Conservation (phyloP, 495 filamentous ascomycete species). For the Penicillium bovifimosum region DNA sequence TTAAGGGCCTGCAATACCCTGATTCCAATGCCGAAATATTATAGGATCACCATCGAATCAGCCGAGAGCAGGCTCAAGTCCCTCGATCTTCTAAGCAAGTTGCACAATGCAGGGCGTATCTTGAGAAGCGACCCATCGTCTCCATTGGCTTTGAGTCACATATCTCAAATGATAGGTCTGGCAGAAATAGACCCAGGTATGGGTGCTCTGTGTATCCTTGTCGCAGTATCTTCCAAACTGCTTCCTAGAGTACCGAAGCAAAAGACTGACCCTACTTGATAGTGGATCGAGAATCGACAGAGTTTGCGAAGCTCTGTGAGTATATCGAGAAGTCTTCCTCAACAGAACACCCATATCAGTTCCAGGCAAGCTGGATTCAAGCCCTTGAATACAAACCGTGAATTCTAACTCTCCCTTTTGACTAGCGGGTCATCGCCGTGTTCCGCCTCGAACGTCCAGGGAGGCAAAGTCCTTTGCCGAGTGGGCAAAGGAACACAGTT, state of each 20-base stretch:
- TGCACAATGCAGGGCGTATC: not conserved
- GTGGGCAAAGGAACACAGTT: constrained; percentile 32
- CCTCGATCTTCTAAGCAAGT: not conserved
- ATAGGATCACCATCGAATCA: not conserved
- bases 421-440: constrained; percentile 31
- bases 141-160: not conserved
- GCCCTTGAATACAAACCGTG: not conserved
- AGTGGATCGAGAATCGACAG: not conserved
- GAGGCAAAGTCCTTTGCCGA: constrained; percentile 57
- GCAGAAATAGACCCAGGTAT: constrained; percentile 5
- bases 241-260: not conserved
- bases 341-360: not conserved
- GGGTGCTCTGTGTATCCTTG: not conserved
- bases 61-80: not conserved
- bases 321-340: not conserved
- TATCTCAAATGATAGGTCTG: constrained; percentile 2
- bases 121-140: not conserved
- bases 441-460: constrained; percentile 69
- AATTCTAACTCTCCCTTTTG: not conserved
- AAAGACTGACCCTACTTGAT: not conserved
- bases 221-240: not conserved
- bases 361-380: not conserved
- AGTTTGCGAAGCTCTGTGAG: not conserved
- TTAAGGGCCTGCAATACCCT: not conserved
- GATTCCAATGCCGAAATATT: not conserved